These are phyloP conservation scores for Leptosphaerulina australis DNA, from an alignment of 2,329 filamentous ascomycete genomes.

Conservation along the genomic window DNA sequence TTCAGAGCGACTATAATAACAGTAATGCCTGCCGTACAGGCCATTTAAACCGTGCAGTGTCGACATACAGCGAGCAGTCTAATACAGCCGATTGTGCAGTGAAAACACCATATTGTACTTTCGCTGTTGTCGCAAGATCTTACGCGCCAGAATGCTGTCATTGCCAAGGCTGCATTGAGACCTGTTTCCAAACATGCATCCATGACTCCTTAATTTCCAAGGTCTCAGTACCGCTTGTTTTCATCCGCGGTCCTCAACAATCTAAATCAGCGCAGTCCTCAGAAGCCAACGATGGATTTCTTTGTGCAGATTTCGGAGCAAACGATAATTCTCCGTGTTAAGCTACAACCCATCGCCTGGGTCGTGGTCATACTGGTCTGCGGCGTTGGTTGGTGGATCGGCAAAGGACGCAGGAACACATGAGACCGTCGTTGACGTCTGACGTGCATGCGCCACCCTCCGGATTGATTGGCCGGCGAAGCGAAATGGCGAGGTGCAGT, in stretches of 20 bases:
- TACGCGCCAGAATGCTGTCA: not conserved
- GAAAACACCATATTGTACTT: no score
- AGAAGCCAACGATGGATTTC: not conserved
- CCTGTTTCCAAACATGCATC: slow-evolving; percentile 5
- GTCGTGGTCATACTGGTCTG: slow-evolving; percentile 1
- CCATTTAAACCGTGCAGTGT: no score
- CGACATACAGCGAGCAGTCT: no score
- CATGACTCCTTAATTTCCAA: slow-evolving; percentile 16
- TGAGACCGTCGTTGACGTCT: not conserved
- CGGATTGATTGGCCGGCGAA: slow-evolving; percentile 8
- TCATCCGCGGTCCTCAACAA: not conserved
- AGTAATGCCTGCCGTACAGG: no score
- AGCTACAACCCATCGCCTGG: slow-evolving; percentile 5
- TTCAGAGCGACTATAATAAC: no score
- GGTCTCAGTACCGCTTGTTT: not conserved
- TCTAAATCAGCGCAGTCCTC: not conserved
- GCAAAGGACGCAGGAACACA: slow-evolving; percentile 8
- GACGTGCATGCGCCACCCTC: slow-evolving; percentile 4
- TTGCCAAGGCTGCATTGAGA: not conserved
- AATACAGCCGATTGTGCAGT: no score
- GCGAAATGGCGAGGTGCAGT: slow-evolving; percentile 19
- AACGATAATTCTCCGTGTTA: not conserved
- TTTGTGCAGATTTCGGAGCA: not conserved
- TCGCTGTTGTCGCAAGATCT: no score
- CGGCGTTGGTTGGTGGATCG: slow-evolving; percentile 4